phyloP scores from a whole-genome alignment of 2,329 filamentous ascomycete species.

The Torrubiella hemipterigena region DNA sequence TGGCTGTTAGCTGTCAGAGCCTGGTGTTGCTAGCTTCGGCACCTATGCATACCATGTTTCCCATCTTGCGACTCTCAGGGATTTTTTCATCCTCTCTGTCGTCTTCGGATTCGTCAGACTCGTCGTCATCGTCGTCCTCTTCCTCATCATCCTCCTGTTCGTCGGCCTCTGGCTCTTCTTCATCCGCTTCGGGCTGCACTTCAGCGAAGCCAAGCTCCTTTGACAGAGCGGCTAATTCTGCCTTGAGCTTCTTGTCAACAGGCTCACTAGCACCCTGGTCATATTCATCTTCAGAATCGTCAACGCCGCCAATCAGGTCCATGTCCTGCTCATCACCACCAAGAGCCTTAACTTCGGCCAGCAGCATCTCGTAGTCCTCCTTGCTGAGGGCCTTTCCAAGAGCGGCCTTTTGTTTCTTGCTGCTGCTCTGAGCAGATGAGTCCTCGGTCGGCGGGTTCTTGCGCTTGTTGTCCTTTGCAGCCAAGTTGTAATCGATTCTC shows the following conservation, averaged over 20 bases:
- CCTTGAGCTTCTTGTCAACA: constrained; percentile 27
- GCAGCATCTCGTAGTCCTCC: constrained; percentile 27
- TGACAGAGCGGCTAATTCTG: constrained; percentile 23
- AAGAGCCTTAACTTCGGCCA: constrained; percentile 52
- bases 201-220: constrained; percentile 25
- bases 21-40: constrained; percentile 4
- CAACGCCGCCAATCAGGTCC: constrained; percentile 44
- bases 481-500: constrained; percentile 42
- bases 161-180: constrained; percentile 23
- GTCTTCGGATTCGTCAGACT: constrained; percentile 16
- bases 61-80: constrained; percentile 19
- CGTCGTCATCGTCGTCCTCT: constrained; percentile 18
- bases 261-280: constrained; percentile 18
- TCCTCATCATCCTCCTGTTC: constrained; percentile 16
- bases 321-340: constrained; percentile 55
- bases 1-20: constrained; percentile 21
- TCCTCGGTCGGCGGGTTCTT: constrained; percentile 27
- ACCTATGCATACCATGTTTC: constrained; percentile 19
- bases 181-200: constrained; percentile 20
- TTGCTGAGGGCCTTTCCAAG: constrained; percentile 14
- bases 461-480: constrained; percentile 27
- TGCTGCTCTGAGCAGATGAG: constrained; percentile 18
- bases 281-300: constrained; percentile 26
- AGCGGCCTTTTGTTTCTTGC: constrained; percentile 24
- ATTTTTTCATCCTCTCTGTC: constrained; percentile 15